A percentile compares a stretch with the other conserved stretches of the same genome.
Conservation (phyloP, 2,329 filamentous ascomycete genomes). For the Aspergillus melleus region DNA sequence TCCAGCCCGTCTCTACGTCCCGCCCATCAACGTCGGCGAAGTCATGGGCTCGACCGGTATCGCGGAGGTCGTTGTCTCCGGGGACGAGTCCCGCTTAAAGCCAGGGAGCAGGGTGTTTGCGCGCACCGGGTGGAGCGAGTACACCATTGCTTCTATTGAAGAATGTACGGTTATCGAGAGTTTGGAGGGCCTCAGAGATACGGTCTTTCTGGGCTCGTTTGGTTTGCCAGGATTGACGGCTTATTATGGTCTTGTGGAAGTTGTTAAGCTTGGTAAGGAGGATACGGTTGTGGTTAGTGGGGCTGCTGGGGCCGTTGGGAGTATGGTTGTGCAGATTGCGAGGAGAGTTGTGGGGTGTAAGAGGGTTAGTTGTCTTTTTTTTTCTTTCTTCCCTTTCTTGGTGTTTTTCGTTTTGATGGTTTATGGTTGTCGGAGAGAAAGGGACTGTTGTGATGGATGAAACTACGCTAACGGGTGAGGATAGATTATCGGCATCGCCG, state of each 20-base stretch:
- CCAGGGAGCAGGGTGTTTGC: conserved; percentile 39
- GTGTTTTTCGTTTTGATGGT: neutral
- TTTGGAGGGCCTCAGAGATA: conserved; percentile 38
- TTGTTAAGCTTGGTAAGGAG: conserved; percentile 38
- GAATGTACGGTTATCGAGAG: conserved; percentile 29
- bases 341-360: conserved; percentile 37
- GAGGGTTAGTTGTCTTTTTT: conserved; percentile 7
- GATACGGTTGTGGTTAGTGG: conserved; percentile 50
- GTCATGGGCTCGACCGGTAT: conserved; percentile 40
- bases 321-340: conserved; percentile 55
- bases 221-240: conserved; percentile 45
- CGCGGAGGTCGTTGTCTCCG: conserved; percentile 40
- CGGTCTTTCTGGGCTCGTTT: conserved; percentile 47
- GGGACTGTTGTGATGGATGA: too few relatives aligned
- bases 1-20: conserved; percentile 48
- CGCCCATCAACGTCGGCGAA: conserved; percentile 44
- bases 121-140: conserved; percentile 43
- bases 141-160: conserved; percentile 39
- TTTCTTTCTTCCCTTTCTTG: neutral
- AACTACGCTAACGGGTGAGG: conserved; percentile 27
- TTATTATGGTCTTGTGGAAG: conserved; percentile 47
- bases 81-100: conserved; percentile 23
- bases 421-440: too few relatives aligned
- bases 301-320: conserved; percentile 51
- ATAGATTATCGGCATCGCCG: conserved; percentile 54